Base-by-base conservation (phyloP, 768 basidiomycete species). In the Naganishia onofrii region DNA sequence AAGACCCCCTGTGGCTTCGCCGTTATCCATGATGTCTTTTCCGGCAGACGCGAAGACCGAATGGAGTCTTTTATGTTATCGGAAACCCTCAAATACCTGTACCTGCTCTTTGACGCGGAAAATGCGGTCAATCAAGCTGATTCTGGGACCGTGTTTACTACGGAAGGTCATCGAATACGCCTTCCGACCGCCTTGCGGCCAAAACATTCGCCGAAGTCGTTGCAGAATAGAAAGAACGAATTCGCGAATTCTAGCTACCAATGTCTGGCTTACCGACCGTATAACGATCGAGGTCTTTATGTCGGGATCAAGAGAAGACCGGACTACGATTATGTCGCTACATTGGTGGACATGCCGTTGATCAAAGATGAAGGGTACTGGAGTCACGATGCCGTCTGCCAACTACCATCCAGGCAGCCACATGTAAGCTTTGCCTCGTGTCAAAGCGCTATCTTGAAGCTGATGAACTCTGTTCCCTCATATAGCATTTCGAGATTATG, bases 1-100 rank as follows among this genome's bases (percentile, higher is more conserved):
- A 90, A 88, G 80, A 92, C 93, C 4, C 84, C 86, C 13, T 98
- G 95, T 78, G 95, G 95, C 1, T 84, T 98, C 54, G 85, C 90
- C 6, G 88, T 91, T 9, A 88, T 98, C 68, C 84, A 85, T 73
- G 90, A 96, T 80, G 85, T 97, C 2, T 84, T 88, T 51, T 78
- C 78, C 17, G 69, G 77, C 75, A 63, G 74, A 76, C 70, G 38
- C 31, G 92, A 94, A 72, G 92, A 98, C 76, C 86, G 95, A 70
- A 98, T 98, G 96, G 96, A 98, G 80, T 92, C 90, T 5, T 99
- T 98, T 79, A 87, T 87, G n/a, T 84, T 97, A 36, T 93, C 91
- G 3, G 94, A 95, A 82, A 93, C 93, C 15, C 53, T 76, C 44
- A 73, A 97, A 90, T 99, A 98, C 83, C 85, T 98, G 21, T 98